Evolutionary conservation across 768 basidiomycete species (phyloP).

Genomic region (Pleurotus tuoliensis): DNA sequence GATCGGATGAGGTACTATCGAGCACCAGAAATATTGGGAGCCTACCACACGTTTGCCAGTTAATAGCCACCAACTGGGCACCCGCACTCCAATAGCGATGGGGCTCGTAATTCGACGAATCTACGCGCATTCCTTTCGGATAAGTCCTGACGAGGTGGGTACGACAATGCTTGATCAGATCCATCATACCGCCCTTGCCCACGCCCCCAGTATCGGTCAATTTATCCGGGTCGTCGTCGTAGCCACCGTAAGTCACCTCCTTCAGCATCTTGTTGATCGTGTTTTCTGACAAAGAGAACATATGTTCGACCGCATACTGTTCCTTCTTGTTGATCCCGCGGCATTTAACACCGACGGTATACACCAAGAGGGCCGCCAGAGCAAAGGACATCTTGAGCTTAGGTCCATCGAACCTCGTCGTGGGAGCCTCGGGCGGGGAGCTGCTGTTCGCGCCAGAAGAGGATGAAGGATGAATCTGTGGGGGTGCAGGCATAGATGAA

Average conservation of each 20-base stretch:
- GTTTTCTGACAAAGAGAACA: constrained; percentile 91
- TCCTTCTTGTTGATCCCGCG: constrained; percentile 90
- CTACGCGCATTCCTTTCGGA: constrained; percentile 80
- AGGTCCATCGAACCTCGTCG: not conserved
- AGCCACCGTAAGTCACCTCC: constrained; percentile 20
- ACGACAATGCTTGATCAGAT: constrained; percentile 88
- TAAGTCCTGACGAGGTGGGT: constrained; percentile 86
- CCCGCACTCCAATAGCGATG: constrained; percentile 91
- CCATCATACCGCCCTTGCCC: constrained; percentile 37
- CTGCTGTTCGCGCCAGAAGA: not conserved
- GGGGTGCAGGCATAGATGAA: constrained; percentile 12
- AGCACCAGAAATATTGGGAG: constrained; percentile 8
- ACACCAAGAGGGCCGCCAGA: constrained; percentile 80
- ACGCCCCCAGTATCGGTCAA: not conserved
- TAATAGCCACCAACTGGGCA: constrained; percentile 88
- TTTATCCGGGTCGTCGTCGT: not conserved
- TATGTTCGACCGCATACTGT: constrained; percentile 78
- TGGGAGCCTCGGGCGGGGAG: not conserved
- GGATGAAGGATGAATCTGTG: constrained; percentile 9
- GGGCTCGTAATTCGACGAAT: constrained; percentile 87
- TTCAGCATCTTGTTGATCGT: constrained; percentile 76
- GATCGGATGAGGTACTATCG: not conserved
- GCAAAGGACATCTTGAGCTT: constrained; percentile 22
- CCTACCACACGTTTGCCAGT: constrained; percentile 95
- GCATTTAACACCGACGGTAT: constrained; percentile 95